phyloP scores from a whole-genome alignment of 352 stramenopile species.

The Phytophthora pisi region DNA sequence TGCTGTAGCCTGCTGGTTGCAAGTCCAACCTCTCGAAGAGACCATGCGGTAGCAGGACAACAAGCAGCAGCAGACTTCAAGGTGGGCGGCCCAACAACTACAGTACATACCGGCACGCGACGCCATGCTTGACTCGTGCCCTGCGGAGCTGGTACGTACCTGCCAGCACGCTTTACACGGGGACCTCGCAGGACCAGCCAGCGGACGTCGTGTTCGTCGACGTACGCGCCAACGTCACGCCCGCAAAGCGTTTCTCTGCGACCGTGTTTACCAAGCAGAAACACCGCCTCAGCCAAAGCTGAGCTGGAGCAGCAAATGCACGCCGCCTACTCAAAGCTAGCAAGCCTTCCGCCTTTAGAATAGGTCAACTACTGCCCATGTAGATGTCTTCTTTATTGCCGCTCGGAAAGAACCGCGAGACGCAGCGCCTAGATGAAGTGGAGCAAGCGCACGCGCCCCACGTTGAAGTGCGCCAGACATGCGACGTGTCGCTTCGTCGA shows the following conservation, averaged over 20 bases:
- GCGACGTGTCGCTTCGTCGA: slow-evolving; percentile 7
- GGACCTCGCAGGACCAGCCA: not conserved
- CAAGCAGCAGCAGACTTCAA: too few species aligned
- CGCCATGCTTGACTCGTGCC: not conserved
- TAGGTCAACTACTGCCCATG: not conserved
- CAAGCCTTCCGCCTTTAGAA: not conserved
- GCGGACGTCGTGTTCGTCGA: not conserved
- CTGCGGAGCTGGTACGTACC: not conserved
- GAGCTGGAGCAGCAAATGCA: not conserved
- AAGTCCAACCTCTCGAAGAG: too few species aligned
- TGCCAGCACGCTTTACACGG: not conserved
- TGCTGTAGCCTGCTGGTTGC: too few species aligned
- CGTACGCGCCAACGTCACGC: slow-evolving; percentile 28
- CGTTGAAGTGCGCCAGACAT: slow-evolving; percentile 28
- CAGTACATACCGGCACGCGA: not conserved
- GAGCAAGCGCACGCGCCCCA: slow-evolving; percentile 6
- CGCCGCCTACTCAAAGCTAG: not conserved
- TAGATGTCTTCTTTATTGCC: too few species aligned
- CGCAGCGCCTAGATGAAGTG: too few species aligned
- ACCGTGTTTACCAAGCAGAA: slow-evolving; percentile 15
- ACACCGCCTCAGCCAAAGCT: not conserved
- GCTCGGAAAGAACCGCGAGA: too few species aligned
- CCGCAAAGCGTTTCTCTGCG: slow-evolving; percentile 26
- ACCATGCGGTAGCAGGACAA: too few species aligned
- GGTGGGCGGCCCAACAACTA: too few species aligned